Conservation (phyloP, 2,329 filamentous ascomycete species). For the Ophiostoma ulmi region DNA sequence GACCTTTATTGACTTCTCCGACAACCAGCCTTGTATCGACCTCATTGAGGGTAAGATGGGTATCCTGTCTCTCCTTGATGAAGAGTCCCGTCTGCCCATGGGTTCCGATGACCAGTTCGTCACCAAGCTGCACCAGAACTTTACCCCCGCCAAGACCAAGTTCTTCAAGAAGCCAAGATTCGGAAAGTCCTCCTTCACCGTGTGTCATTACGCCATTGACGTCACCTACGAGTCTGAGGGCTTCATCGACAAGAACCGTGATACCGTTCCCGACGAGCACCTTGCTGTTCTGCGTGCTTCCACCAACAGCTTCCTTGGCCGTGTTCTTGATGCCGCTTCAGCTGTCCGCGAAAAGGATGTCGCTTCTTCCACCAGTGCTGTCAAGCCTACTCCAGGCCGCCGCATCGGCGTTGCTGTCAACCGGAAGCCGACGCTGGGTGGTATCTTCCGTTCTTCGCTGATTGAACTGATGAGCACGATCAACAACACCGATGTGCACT, state of each 20-base stretch:
- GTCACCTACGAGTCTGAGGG: slow-evolving; percentile 98
- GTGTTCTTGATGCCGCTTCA: slow-evolving; percentile 79
- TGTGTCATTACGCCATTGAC: slow-evolving; percentile 96
- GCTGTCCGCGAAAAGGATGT: slow-evolving; percentile 85
- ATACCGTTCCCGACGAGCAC: slow-evolving; percentile 97
- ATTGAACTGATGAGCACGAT: slow-evolving; percentile 98
- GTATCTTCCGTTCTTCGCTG: slow-evolving; percentile 96
- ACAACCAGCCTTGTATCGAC: slow-evolving; percentile 98
- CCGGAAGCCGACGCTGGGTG: slow-evolving; percentile 92
- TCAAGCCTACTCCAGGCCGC: slow-evolving; percentile 73
- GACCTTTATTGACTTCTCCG: slow-evolving; percentile 99
- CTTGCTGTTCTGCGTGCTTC: slow-evolving; percentile 86
- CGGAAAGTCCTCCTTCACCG: slow-evolving; percentile 93
- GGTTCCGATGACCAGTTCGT: slow-evolving; percentile 96
- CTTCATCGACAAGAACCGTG: slow-evolving; percentile 98
- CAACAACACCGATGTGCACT: slow-evolving; percentile 96
- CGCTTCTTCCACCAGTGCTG: slow-evolving; percentile 61
- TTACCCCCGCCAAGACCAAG: slow-evolving; percentile 80
- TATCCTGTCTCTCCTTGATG: slow-evolving; percentile 84
- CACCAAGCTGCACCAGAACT: slow-evolving; percentile 92
- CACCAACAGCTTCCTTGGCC: slow-evolving; percentile 75
- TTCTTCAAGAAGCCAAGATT: slow-evolving; percentile 99
- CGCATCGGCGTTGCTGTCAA: slow-evolving; percentile 90
- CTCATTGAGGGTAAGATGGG: slow-evolving; percentile 96
- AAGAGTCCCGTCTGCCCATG: slow-evolving; percentile 95